A percentile compares a stretch with the other conserved stretches of the same genome.
phyloP scores from a whole-genome alignment of 225 moss, liverwort and hornwort genomes.

The Marchantia paleacea region DNA sequence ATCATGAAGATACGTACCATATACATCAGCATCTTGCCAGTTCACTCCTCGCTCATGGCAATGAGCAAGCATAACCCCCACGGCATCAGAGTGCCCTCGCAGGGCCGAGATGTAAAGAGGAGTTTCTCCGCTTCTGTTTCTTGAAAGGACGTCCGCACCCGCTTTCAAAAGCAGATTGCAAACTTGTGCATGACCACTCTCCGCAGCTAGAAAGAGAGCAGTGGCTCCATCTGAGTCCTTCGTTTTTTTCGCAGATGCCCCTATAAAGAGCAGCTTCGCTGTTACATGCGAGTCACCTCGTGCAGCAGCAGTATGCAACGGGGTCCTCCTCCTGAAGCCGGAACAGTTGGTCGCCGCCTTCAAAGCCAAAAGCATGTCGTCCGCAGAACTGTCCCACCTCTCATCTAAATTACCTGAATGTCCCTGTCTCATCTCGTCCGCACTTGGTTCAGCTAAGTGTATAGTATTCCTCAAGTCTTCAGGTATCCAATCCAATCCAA shows the following conservation, averaged over 20 bases:
- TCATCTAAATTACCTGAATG: slow-evolving; percentile 15
- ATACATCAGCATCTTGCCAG: slow-evolving; percentile 83
- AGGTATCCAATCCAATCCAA: background rate
- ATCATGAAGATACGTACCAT: slow-evolving; percentile 60
- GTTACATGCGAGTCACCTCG: slow-evolving; percentile 60
- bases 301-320: slow-evolving; percentile 69
- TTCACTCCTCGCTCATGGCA: slow-evolving; percentile 75
- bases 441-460: background rate
- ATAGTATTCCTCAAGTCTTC: background rate
- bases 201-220: slow-evolving; percentile 81
- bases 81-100: slow-evolving; percentile 67
- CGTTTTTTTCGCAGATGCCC: slow-evolving; percentile 63
- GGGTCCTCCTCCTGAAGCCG: slow-evolving; percentile 64
- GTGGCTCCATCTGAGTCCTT: slow-evolving; percentile 77
- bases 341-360: slow-evolving; percentile 80
- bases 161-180: slow-evolving; percentile 70
- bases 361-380: slow-evolving; percentile 65
- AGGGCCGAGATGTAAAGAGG: slow-evolving; percentile 94
- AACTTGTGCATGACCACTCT: slow-evolving; percentile 68
- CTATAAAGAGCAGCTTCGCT: slow-evolving; percentile 62
- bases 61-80: slow-evolving; percentile 75
- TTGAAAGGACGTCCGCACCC: slow-evolving; percentile 79
- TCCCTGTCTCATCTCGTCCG: background rate
- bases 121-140: slow-evolving; percentile 80
- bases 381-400: slow-evolving; percentile 44